Conservation (phyloP, 106 monocot genomes). For the Acorus calamus region DNA sequence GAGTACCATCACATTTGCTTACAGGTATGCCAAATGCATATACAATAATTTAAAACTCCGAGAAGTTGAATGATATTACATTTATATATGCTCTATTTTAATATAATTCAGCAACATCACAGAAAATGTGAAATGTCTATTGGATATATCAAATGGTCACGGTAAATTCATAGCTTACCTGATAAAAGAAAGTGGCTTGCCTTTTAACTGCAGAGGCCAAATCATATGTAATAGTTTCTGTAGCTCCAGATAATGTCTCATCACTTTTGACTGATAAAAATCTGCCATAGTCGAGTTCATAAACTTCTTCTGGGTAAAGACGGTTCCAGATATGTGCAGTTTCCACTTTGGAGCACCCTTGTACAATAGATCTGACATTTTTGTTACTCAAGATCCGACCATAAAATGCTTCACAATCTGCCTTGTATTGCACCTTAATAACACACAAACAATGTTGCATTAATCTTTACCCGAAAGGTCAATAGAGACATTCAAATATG, state of each 20-base stretch:
- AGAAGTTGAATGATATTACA: too few species aligned
- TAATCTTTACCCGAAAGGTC: neutral
- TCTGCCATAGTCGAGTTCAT: conserved; percentile 40
- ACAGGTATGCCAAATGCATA: too few species aligned
- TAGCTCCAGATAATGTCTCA: conserved; percentile 7
- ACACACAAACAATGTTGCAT: conserved; percentile 2
- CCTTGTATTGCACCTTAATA: conserved; percentile 75
- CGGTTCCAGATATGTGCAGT: conserved; percentile 42
- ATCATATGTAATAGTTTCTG: conserved; percentile 61
- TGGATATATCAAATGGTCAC: too few species aligned
- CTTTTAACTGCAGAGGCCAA: conserved; percentile 80
- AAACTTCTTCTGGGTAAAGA: conserved; percentile 66
- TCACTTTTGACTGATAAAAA: conserved; percentile 4
- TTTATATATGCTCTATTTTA: too few species aligned
- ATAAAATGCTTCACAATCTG: conserved; percentile 57
- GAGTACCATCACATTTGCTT: too few species aligned
- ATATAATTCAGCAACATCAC: too few species aligned
- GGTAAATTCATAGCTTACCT: conserved; percentile 28
- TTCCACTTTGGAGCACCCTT: conserved; percentile 12
- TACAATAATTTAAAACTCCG: too few species aligned
- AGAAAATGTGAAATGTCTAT: too few species aligned
- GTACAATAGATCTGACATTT: conserved; percentile 51
- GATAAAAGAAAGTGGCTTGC: conserved; percentile 73
- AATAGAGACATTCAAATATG: neutral
- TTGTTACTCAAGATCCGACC: conserved; percentile 53